Conservation (phyloP, 208 protist species). For the Leishmania turanica region DNA sequence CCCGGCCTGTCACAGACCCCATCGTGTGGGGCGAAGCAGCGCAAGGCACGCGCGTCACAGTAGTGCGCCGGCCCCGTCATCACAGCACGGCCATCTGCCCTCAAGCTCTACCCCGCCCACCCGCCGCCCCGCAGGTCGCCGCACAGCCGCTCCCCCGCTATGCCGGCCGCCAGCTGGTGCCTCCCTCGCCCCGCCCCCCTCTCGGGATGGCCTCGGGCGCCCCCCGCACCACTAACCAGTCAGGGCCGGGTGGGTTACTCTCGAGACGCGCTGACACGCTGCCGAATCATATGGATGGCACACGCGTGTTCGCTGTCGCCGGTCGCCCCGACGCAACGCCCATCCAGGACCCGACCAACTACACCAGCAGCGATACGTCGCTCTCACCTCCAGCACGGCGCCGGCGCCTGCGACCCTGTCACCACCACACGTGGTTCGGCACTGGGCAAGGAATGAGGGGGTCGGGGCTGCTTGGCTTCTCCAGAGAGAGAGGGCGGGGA, state of each 20-base stretch:
- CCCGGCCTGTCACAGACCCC: background rate
- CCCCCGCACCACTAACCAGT: background rate
- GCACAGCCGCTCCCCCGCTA: too few relatives aligned
- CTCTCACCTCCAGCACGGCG: background rate
- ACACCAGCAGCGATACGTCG: too few relatives aligned
- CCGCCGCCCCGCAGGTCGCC: background rate
- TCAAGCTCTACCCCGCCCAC: background rate
- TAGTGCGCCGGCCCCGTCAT: background rate
- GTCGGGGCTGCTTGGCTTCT: background rate
- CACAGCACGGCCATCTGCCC: background rate
- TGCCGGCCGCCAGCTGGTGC: background rate
- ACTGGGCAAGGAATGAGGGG: background rate
- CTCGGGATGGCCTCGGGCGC: background rate
- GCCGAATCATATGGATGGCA: background rate
- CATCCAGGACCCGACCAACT: background rate
- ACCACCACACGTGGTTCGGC: background rate
- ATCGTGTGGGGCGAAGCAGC: background rate
- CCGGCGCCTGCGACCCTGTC: background rate
- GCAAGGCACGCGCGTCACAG: background rate
- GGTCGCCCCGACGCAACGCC: background rate
- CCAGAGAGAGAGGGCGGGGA: background rate
- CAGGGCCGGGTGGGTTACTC: background rate
- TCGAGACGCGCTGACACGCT: background rate
- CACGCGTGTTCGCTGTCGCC: background rate
- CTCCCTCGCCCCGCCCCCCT: background rate